Conservation (phyloP, 305 asterid genomes). For the Solanum aculeatissimum region DNA sequence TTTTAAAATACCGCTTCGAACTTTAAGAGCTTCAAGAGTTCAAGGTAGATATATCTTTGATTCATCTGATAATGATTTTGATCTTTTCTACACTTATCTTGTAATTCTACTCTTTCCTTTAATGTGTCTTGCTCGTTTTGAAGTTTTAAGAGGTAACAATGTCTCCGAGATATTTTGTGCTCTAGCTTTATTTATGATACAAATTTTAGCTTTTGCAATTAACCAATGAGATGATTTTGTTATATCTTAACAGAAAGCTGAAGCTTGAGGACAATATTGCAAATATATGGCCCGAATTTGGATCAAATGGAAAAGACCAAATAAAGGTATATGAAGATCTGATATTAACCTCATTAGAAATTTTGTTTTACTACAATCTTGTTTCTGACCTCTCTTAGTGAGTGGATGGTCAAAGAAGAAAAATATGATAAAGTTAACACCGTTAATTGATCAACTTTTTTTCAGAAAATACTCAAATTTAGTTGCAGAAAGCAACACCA, state of each 20-base stretch:
- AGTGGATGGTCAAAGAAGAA: neutral
- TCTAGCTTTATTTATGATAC: neutral
- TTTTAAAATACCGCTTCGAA: neutral
- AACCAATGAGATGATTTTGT: neutral
- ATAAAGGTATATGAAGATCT: constrained; percentile 50
- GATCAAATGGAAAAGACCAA: constrained; percentile 64
- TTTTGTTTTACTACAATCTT: neutral
- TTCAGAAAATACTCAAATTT: neutral
- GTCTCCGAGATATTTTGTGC: neutral
- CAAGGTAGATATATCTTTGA: neutral
- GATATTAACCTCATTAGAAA: neutral
- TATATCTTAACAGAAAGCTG: constrained; percentile 55
- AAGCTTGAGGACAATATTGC: constrained; percentile 66
- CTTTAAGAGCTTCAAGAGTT: neutral
- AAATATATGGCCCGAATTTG: constrained; percentile 83
- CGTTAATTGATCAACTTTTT: neutral
- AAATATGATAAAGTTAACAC: neutral
- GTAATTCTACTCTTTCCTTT: neutral
- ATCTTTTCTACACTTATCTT: neutral
- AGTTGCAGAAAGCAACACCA: neutral
- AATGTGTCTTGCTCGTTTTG: neutral
- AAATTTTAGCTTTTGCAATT: neutral
- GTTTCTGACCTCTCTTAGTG: neutral
- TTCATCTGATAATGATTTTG: neutral
- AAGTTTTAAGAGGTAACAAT: neutral